phyloP scores from a whole-genome alignment of 176 grass and related monocot genomes.

The Zoysia pacifica region DNA sequence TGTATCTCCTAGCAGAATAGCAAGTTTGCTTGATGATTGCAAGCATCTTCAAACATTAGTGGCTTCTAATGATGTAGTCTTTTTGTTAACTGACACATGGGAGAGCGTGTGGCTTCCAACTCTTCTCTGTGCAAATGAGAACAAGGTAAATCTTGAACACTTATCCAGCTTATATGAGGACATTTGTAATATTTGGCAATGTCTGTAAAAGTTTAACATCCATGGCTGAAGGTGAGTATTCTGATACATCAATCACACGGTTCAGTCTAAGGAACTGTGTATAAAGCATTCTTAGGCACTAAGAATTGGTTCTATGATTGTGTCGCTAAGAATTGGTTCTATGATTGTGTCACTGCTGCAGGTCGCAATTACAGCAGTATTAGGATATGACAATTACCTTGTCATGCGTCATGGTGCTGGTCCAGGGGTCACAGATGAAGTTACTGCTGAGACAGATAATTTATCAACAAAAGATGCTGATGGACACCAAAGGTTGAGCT shows the following conservation, averaged over 20 bases:
- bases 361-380: conserved; percentile 75
- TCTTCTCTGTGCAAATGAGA: conserved; percentile 77
- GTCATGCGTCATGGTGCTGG: conserved; percentile 96
- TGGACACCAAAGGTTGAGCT: conserved; percentile 61
- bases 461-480: conserved; percentile 47
- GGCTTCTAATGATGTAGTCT: conserved; percentile 68
- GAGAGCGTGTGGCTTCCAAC: conserved; percentile 94
- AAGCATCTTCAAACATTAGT: conserved; percentile 67
- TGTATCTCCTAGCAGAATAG: conserved; percentile 50
- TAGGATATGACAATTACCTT: conserved; percentile 84
- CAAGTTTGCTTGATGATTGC: conserved; percentile 68
- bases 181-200: conserved; percentile 5
- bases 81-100: conserved; percentile 85
- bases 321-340: conserved; percentile 32
- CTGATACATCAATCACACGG: conserved; percentile 3
- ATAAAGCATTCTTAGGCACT: conserved; percentile 31
- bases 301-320: conserved; percentile 3
- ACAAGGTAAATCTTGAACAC: conserved; percentile 65
- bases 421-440: conserved; percentile 39
- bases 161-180: conserved; percentile 2
- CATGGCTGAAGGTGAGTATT: not conserved
- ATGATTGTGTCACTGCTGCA: conserved; percentile 25
- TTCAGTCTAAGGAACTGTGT: conserved; percentile 18
- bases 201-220: conserved; percentile 14
- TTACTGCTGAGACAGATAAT: conserved; percentile 37